A percentile compares a stretch with the other conserved stretches of the same genome.
Conservation (phyloP, 2,329 filamentous ascomycete species). For the Sporothrix brasiliensis region DNA sequence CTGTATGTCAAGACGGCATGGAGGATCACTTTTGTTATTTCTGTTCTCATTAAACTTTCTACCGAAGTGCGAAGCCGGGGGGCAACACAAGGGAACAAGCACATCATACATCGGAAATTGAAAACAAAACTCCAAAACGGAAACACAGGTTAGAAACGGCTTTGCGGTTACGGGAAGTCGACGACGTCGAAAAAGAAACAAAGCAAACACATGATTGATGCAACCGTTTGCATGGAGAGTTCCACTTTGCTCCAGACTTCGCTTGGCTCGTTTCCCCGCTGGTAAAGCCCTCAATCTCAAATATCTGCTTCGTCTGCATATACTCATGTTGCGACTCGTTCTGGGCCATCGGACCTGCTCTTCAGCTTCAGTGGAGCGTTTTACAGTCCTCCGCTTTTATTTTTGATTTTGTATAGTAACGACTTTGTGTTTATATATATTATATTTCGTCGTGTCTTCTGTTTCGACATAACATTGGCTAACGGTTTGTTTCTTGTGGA, state of each 20-base stretch:
- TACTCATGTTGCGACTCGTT: slow-evolving; percentile 13
- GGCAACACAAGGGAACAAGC: no score
- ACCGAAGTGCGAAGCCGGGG: not conserved
- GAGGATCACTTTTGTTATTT: not conserved
- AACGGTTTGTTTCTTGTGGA: not conserved
- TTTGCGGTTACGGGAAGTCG: not conserved
- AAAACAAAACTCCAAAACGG: not conserved
- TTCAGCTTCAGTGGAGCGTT: not conserved
- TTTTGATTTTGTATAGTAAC: not conserved
- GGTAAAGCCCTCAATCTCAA: not conserved
- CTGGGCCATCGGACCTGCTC: slow-evolving; percentile 1
- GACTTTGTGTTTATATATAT: not conserved
- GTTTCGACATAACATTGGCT: not conserved
- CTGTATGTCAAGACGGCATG: slow-evolving; percentile 4
- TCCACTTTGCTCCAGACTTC: slow-evolving; percentile 6
- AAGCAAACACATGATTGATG: not conserved
- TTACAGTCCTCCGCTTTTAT: not conserved
- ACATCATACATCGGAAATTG: no score
- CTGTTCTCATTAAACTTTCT: no score
- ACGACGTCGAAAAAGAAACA: not conserved
- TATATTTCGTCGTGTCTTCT: not conserved
- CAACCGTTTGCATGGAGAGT: not conserved
- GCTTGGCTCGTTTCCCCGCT: not conserved
- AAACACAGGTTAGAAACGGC: not conserved
- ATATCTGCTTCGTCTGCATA: not conserved